Percentiles rank a stretch among this genome's conserved stretches.
These are phyloP conservation scores for Oemleria cerasiformis DNA, from an alignment of 306 rosid genomes.

Conservation along the genomic window DNA sequence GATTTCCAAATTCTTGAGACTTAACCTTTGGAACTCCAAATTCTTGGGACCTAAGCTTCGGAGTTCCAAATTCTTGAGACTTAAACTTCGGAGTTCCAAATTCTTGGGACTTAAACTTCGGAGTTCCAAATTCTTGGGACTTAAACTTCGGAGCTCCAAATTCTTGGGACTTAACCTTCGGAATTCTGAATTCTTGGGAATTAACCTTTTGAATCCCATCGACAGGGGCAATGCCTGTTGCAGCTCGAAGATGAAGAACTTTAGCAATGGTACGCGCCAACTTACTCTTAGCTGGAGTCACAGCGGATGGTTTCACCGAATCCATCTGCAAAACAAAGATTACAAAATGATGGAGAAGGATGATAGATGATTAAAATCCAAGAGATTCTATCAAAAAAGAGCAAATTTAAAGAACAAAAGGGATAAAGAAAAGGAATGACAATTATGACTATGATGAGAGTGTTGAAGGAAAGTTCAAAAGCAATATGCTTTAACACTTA, in stretches of 20 bases:
- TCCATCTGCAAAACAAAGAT: conserved; percentile 61
- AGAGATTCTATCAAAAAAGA: neutral
- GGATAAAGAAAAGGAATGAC: conserved; percentile 30
- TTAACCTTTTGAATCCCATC: conserved; percentile 52
- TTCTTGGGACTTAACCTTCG: conserved; percentile 31
- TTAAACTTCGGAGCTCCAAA: conserved; percentile 12
- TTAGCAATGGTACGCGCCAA: conserved; percentile 65
- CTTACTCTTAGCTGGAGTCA: conserved; percentile 62
- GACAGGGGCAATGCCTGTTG: conserved; percentile 52
- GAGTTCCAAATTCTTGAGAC: neutral
- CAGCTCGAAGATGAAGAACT: conserved; percentile 66
- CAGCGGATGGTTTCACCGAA: conserved; percentile 51
- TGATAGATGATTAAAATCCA: neutral
- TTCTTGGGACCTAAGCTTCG: neutral
- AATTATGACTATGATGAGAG: conserved; percentile 37
- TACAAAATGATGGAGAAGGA: conserved; percentile 12
- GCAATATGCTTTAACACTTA: conserved; percentile 58
- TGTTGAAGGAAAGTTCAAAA: conserved; percentile 42
- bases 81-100: neutral
- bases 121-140: neutral
- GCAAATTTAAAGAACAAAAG: conserved; percentile 11
- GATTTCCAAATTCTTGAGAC: neutral
- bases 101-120: neutral
- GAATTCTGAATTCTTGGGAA: conserved; percentile 28
- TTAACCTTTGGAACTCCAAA: neutral